Evolutionary conservation across 2,329 filamentous ascomycete species (phyloP).

Genomic region (Zopfia rhizophila): DNA sequence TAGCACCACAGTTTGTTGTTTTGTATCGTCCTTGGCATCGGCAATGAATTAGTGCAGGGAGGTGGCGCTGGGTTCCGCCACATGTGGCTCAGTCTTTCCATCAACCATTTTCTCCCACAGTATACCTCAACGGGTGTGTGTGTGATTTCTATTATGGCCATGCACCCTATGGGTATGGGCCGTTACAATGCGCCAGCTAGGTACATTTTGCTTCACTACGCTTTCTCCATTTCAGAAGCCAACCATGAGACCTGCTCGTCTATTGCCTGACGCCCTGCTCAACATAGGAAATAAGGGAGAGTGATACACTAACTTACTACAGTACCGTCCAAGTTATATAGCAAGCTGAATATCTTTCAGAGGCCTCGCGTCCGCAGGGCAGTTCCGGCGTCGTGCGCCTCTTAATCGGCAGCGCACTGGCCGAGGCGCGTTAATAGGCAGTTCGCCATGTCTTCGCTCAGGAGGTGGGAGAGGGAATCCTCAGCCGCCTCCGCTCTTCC

Average conservation of each 20-base stretch:
- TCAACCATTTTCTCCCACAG: too few relatives aligned
- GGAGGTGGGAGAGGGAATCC: slow-evolving; percentile 10
- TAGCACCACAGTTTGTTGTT: too few relatives aligned
- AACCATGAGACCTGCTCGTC: slow-evolving; percentile 27
- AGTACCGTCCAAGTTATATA: slow-evolving; percentile 3
- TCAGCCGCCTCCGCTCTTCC: slow-evolving; percentile 13
- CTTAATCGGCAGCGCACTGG: slow-evolving; percentile 20
- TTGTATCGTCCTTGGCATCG: too few relatives aligned
- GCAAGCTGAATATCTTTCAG: slow-evolving; percentile 10
- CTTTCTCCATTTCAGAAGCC: slow-evolving; percentile 24
- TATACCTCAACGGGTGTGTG: too few relatives aligned
- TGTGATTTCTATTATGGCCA: too few relatives aligned
- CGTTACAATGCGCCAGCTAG: too few relatives aligned
- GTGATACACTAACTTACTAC: slow-evolving; percentile 13
- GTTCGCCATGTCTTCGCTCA: too few relatives aligned
- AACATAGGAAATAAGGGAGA: slow-evolving; percentile 26
- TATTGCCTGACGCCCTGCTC: slow-evolving; percentile 24
- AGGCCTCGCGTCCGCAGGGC: slow-evolving; percentile 21
- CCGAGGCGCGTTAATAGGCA: slow-evolving; percentile 6
- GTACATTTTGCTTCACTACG: too few relatives aligned
- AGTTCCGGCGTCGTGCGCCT: slow-evolving; percentile 22
- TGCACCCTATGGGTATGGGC: too few relatives aligned
- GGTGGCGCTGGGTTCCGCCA: too few relatives aligned
- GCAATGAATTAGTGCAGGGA: too few relatives aligned
- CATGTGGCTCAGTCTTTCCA: too few relatives aligned